Evolutionary conservation across 352 stramenopile species (phyloP).

Genomic region (Pythium aristosporum): DNA sequence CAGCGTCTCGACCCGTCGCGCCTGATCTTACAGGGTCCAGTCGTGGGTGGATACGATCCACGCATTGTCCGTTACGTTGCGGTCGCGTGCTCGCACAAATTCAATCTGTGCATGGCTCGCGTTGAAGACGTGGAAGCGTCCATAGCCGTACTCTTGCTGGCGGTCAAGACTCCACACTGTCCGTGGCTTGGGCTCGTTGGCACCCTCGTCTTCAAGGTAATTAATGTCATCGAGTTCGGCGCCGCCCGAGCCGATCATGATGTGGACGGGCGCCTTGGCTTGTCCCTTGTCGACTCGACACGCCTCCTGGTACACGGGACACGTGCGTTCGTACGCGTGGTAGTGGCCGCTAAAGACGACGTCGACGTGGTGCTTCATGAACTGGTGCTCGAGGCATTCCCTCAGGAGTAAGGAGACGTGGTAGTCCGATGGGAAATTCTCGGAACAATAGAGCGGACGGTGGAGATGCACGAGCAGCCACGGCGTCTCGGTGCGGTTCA

Average conservation of each 20-base stretch:
- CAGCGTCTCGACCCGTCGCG: conserved; percentile 3
- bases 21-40: conserved; percentile 22
- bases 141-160: conserved; percentile 40
- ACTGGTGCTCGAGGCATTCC: conserved; percentile 21
- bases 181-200: neutral
- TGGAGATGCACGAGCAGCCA: conserved; percentile 39
- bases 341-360: conserved; percentile 33
- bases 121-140: conserved; percentile 41
- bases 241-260: conserved; percentile 50
- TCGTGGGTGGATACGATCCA: conserved; percentile 41
- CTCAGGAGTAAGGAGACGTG: conserved; percentile 22
- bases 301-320: conserved; percentile 26
- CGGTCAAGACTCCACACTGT: conserved; percentile 28
- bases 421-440: conserved; percentile 23
- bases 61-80: conserved; percentile 30
- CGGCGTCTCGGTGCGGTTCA: conserved; percentile 31
- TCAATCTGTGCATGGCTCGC: conserved; percentile 39
- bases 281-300: conserved; percentile 22
- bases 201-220: conserved; percentile 10
- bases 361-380: conserved; percentile 31
- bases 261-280: conserved; percentile 30
- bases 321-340: conserved; percentile 37
- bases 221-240: conserved; percentile 37
- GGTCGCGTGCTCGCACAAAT: conserved; percentile 35
- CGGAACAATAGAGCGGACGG: conserved; percentile 31